A percentile compares a stretch with the other conserved stretches of the same genome.
phyloP scores from a whole-genome alignment of 176 grass and related monocot species.

The Miscanthus lutarioriparius region DNA sequence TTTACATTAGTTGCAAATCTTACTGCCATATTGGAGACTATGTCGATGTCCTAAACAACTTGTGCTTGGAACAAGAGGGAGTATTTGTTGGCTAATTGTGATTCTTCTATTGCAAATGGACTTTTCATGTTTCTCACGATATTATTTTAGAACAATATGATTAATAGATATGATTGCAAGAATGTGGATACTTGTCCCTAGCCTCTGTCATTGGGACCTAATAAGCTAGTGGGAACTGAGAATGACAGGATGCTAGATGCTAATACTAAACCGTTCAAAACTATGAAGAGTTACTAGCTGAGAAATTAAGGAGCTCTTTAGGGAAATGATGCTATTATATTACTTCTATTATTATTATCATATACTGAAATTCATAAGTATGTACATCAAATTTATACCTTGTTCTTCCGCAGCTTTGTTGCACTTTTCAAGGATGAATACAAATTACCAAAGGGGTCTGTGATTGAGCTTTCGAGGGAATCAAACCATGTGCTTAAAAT shows the following conservation, averaged over 20 bases:
- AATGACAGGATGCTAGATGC: background rate
- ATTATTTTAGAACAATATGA: background rate
- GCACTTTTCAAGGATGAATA: constrained; percentile 93
- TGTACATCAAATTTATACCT: background rate
- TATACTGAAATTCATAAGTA: constrained; percentile 12
- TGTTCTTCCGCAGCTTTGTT: constrained; percentile 64
- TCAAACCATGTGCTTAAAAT: constrained; percentile 79
- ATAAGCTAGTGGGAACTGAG: background rate
- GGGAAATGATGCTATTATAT: background rate
- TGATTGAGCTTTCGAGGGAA: constrained; percentile 95
- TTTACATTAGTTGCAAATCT: background rate
- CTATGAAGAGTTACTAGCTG: background rate
- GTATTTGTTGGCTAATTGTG: background rate
- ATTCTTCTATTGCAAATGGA: background rate
- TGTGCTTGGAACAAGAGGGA: background rate
- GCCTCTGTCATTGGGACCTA: background rate
- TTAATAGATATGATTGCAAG: background rate
- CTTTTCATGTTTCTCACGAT: background rate
- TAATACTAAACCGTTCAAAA: background rate
- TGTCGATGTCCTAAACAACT: background rate
- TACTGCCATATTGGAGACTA: background rate
- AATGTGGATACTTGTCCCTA: background rate
- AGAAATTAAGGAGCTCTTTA: constrained; percentile 12
- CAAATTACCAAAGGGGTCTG: constrained; percentile 76
- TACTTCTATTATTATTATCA: background rate